A percentile compares a stretch with the other conserved stretches of the same genome.
These are phyloP conservation scores for Kurtzmaniella quercitrusa DNA, from an alignment of 1,139 yeast genomes.

Conservation along the genomic window DNA sequence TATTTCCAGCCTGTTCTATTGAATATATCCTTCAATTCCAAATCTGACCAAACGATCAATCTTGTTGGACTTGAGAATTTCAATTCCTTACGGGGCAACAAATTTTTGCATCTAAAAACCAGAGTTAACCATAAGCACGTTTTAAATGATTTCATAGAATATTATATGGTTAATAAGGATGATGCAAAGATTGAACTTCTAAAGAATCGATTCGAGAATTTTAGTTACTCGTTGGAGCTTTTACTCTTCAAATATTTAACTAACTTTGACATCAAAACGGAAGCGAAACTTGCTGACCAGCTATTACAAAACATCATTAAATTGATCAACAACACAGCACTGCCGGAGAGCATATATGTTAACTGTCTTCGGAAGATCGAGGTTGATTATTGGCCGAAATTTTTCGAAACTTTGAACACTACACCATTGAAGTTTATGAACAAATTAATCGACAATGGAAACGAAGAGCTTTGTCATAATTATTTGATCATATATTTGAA, in stretches of 20 bases:
- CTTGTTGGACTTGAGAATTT: slow-evolving; percentile 33
- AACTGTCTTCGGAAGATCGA: slow-evolving; percentile 44
- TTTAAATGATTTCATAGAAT: slow-evolving; percentile 36
- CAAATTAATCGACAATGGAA: slow-evolving; percentile 26
- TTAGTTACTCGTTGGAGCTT: slow-evolving; percentile 37
- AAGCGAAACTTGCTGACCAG: slow-evolving; percentile 1
- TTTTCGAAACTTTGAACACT: slow-evolving; percentile 29
- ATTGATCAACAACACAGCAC: slow-evolving; percentile 24
- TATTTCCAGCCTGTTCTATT: slow-evolving; percentile 30
- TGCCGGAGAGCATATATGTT: slow-evolving; percentile 31
- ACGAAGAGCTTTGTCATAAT: slow-evolving; percentile 40
- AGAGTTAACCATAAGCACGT: slow-evolving; percentile 29
- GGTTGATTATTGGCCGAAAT: slow-evolving; percentile 35
- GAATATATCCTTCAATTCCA: slow-evolving; percentile 10
- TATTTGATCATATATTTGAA: slow-evolving; percentile 40
- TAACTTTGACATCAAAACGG: slow-evolving; percentile 10
- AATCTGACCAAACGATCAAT: slow-evolving; percentile 16
- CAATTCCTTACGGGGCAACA: slow-evolving; percentile 15
- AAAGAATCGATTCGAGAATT: slow-evolving; percentile 31
- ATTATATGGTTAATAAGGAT: slow-evolving; percentile 26
- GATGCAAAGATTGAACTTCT: slow-evolving; percentile 12
- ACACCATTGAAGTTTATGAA: slow-evolving; percentile 40
- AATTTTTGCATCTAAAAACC: slow-evolving; percentile 20
- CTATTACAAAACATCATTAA: slow-evolving; percentile 21
- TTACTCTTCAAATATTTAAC: slow-evolving; percentile 34